phyloP scores from a whole-genome alignment of 73 alveolate genomes.

The Paramecium sexaurelia region DNA sequence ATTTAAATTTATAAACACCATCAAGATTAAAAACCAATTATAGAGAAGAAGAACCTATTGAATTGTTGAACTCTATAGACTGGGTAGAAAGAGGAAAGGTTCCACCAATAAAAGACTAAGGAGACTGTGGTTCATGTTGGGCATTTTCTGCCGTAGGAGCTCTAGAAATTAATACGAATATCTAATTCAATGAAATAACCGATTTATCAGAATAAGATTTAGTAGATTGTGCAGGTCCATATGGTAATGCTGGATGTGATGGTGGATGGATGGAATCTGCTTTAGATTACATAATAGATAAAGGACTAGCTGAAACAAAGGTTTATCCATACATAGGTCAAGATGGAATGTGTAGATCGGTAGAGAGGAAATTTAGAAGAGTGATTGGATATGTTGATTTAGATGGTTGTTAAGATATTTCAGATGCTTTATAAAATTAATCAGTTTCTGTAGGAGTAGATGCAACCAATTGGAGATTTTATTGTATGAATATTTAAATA shows the following conservation, averaged over 20 bases:
- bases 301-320: conserved; percentile 61
- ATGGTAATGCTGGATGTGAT: conserved; percentile 79
- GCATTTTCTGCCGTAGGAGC: conserved; percentile 89
- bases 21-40: background rate
- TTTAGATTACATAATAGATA: conserved; percentile 41
- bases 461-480: conserved; percentile 64
- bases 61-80: background rate
- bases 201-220: conserved; percentile 66
- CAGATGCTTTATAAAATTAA: background rate
- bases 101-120: conserved; percentile 73
- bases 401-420: conserved; percentile 1
- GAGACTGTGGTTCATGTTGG: conserved; percentile 88
- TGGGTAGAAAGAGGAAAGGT: background rate
- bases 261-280: conserved; percentile 78
- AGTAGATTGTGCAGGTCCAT: conserved; percentile 80
- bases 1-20: background rate
- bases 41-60: background rate
- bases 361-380: background rate
- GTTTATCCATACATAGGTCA: conserved; percentile 72
- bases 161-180: conserved; percentile 77
- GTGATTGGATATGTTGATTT: conserved; percentile 60
- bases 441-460: conserved; percentile 70
- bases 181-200: conserved; percentile 57
- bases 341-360: background rate
- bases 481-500: background rate